These are phyloP conservation scores for Solanum chiquidenum DNA, from an alignment of 257 asterid genomes.

Conservation along the genomic window DNA sequence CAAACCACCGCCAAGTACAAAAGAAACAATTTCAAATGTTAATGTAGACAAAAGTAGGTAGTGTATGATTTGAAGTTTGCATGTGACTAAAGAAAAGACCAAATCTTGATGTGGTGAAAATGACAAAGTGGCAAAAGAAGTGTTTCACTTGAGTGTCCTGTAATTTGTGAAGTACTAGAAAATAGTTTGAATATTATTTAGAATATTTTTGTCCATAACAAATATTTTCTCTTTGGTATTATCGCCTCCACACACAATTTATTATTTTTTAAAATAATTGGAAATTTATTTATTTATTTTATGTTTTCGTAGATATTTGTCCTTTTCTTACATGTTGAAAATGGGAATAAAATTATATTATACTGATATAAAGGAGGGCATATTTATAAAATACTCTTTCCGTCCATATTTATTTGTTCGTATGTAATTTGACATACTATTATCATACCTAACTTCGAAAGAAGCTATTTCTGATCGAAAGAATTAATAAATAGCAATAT, in stretches of 20 bases:
- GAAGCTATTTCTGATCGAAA: rapidly evolving
- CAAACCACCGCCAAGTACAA: rapidly evolving
- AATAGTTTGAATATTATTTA: neutral
- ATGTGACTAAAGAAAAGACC: neutral
- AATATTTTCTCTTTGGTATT: slow-evolving; percentile 3
- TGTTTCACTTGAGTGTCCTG: neutral
- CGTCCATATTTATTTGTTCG: too few relatives aligned
- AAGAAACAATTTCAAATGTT: too few relatives aligned
- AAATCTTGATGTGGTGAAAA: neutral
- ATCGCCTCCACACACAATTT: neutral
- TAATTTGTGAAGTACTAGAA: neutral
- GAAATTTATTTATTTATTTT: neutral
- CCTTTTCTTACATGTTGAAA: neutral
- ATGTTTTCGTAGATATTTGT: neutral
- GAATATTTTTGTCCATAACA: neutral
- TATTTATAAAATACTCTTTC: too few relatives aligned
- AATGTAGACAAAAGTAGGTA: neutral
- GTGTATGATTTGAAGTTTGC: neutral
- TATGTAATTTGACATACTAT: too few relatives aligned
- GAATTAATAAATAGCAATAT: neutral
- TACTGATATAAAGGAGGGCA: neutral
- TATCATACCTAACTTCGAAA: neutral
- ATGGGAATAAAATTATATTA: too few relatives aligned
- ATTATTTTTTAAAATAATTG: too few relatives aligned
- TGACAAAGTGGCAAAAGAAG: neutral